Base-by-base conservation (phyloP, 495 filamentous ascomycete species). In the Antarctomyces pellizariae region DNA sequence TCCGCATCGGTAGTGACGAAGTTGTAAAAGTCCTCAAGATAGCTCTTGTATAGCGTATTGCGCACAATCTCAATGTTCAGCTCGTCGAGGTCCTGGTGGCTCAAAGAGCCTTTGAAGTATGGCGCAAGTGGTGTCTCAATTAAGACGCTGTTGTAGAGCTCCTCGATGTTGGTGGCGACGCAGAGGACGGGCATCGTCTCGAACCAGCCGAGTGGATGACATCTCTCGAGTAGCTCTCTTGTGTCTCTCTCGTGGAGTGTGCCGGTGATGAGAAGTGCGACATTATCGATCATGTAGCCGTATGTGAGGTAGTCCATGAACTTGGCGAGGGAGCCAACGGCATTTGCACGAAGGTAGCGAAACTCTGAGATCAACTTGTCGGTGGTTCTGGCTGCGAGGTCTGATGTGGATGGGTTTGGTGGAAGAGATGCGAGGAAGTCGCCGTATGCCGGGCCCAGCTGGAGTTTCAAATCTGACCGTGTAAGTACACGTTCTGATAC, bases 211-310 rank as follows among this genome's bases (percentile, higher is more conserved):
- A 99, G 65, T 8, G 86, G 89, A 42, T 99, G 89, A 50, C 89
- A 95, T 41, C 86, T 65, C 38, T 93, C 86, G 27, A 99, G 53
- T 36, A 99, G 65, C 52, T 97, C 89, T 22, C 83, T 66, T 8
- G 89, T 97, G 53, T 99, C 89, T 43, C 86, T 69, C 53, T 95
- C 89, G 49, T 95, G 86, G 11, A 99, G 64, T 11, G 89, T 99
- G 35, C 89, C 86, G 19, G 86, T 99, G 49, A 99, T 99, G 39
- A 99, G 68, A 13, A 99, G 70, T 14, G 86, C 89, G 21, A 99
- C 80, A 47, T 99, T 99, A 52, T 99, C 86, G 50, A 99, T 99
- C 86, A 99, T 99, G 58, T 99, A 99, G 24, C 79, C 82, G 43
- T 99, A 95, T 7, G 84, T 95, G 30, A 99, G 55, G 48, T 91